Evolutionary conservation across 1,284 basidiomycete genomes (phyloP).

Genomic region (Rugosomyces carneus): DNA sequence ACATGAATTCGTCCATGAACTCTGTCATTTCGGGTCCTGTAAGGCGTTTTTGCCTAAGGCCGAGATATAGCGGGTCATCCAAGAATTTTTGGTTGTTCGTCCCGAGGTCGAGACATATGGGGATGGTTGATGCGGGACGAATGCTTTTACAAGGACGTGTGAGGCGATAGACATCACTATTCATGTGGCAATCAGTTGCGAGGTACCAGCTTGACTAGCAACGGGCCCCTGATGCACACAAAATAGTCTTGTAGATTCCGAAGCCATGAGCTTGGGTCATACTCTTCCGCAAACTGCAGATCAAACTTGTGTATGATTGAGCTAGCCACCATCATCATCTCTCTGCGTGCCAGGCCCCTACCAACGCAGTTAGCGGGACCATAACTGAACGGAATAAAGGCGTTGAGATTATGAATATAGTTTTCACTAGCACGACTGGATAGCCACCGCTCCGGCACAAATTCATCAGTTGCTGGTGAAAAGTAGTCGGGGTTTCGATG

Average conservation of each 20-base stretch:
- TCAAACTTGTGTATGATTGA: slow-evolving; percentile 26
- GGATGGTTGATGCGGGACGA: slow-evolving; percentile 78
- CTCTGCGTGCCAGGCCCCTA: slow-evolving; percentile 27
- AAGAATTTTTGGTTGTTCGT: slow-evolving; percentile 83
- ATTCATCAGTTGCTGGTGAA: slow-evolving; percentile 32
- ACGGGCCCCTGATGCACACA: slow-evolving; percentile 20
- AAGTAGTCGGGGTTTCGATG: slow-evolving; percentile 39
- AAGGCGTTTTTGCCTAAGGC: slow-evolving; percentile 69
- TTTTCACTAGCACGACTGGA: slow-evolving; percentile 7
- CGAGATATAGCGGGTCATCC: slow-evolving; percentile 88
- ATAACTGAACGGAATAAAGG: slow-evolving; percentile 35
- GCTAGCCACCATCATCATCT: slow-evolving; percentile 27
- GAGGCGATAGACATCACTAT: too few relatives aligned
- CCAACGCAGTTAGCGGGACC: slow-evolving; percentile 36
- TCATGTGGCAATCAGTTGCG: slow-evolving; percentile 6
- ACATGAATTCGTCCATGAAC: slow-evolving; percentile 95
- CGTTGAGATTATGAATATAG: slow-evolving; percentile 21
- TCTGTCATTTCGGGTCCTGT: slow-evolving; percentile 61
- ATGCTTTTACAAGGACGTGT: slow-evolving; percentile 44
- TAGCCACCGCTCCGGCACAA: slow-evolving; percentile 26
- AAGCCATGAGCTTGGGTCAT: slow-evolving; percentile 25
- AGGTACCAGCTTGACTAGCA: slow-evolving; percentile 5
- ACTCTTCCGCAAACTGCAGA: slow-evolving; percentile 25
- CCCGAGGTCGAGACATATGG: slow-evolving; percentile 83
- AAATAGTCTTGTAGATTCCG: slow-evolving; percentile 26